These are phyloP conservation scores for Annulohypoxylon nitens DNA, from an alignment of 495 filamentous ascomycete species.

Conservation along the genomic window DNA sequence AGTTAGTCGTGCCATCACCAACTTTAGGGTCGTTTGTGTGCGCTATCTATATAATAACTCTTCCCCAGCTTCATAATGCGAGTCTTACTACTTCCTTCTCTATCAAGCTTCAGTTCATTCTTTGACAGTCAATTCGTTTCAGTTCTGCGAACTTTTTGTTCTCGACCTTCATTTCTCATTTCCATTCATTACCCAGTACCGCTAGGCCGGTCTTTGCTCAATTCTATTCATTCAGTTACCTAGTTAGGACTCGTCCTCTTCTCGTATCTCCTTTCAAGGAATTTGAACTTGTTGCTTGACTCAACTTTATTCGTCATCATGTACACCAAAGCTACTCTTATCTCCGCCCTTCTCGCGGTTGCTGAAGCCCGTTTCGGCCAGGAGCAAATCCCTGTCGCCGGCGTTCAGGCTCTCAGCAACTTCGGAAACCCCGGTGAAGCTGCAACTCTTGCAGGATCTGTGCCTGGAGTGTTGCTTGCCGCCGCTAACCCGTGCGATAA, in stretches of 20 bases:
- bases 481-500: conserved; percentile 71
- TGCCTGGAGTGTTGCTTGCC: conserved; percentile 67
- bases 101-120: conserved; percentile 50
- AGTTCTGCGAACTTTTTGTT: conserved; percentile 63
- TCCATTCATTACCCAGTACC: conserved; percentile 55
- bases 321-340: conserved; percentile 59
- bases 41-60: conserved; percentile 34
- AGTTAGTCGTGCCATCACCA: conserved; percentile 9
- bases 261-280: conserved; percentile 50
- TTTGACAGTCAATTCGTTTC: conserved; percentile 53
- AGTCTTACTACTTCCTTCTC: conserved; percentile 27
- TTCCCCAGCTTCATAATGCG: conserved; percentile 39
- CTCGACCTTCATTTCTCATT: conserved; percentile 45
- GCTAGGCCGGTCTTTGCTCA: conserved; percentile 56
- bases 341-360: conserved; percentile 60
- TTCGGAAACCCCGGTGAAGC: conserved; percentile 66
- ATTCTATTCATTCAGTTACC: conserved; percentile 24
- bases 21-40: conserved; percentile 9
- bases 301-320: conserved; percentile 54
- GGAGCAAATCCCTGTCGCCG: conserved; percentile 61
- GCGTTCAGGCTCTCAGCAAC: conserved; percentile 59
- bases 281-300: conserved; percentile 40
- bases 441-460: conserved; percentile 65
- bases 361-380: conserved; percentile 69
- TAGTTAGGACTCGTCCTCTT: conserved; percentile 54